Base-by-base conservation (phyloP, 331 rosid species). In the Malus hybrid region DNA sequence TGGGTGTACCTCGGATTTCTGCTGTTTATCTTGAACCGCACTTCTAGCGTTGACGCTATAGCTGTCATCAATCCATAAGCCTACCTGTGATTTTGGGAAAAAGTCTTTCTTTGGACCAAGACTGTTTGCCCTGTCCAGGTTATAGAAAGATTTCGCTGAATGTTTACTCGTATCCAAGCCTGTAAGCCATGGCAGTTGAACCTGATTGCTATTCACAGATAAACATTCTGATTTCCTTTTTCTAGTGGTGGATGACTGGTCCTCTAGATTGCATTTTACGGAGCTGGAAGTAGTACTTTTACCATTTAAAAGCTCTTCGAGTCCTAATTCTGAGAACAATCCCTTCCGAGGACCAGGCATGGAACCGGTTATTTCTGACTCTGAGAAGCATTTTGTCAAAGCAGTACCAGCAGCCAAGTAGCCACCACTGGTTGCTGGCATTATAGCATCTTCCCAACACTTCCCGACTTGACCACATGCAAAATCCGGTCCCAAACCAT, bases 291-390 rank as follows among this genome's bases (percentile, higher is more conserved):
- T 87, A 82, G 28, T 83, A 76, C 67, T 74, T 63, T 66, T 76
- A 70, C 87, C 87, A 63, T 44, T 81, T 83, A 90, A 85, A 81
- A 90, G 89, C 79, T 86, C 89, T 77, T 88, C 91, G 27, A 88
- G 79, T 60, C 90, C 93, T 44, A 88, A 82, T 71, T 91, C 91
- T 1, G 93, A 85, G 80, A 91, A 91, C 29, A 91, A 70, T 22
- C 98, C 86, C 75, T 87, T 88, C 63, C 68, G 68, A 12, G 84
- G 80, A 56, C 76, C 69, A n/a, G 83, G 69, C 19, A 12, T 42
- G 31, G 90, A 57, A 77, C 74, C 75, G 28, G 9, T 42, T 10
- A 36, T 34, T 74, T 83, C 85, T 34, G 75, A 62, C 64, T 85
- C 91, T 36, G 92, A 70, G 55, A 69, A 18, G 75, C 85, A 78